Base-by-base conservation (phyloP, 257 asterid genomes). In the Nicotiana paniculata region DNA sequence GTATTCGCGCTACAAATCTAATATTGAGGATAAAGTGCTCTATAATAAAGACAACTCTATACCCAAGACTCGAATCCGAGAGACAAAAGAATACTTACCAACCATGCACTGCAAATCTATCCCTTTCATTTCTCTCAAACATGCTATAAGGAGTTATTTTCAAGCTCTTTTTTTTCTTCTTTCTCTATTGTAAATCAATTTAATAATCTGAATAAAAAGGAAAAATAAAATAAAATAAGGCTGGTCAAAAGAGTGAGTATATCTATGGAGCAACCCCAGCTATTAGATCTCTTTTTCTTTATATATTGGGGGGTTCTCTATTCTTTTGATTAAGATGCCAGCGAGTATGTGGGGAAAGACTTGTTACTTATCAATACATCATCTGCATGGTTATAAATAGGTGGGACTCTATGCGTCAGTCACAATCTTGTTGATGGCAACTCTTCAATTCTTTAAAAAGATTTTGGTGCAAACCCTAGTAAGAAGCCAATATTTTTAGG, bases 291-390 rank as follows among this genome's bases (percentile, higher is more conserved):
- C 58, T 53, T 65, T 24, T 28, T 68, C 55, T 68, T 18, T 18
- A 11, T 53, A 58, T 17, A 33, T 68, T 68, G 10, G 16, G 77
- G 63, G 33, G 80, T 26, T 51, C 28, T 51, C 28, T 75, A 75
- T 75, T 75, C 63, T 75, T 75, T 75, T 75, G 43, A 75, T 75
- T 75, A 39, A 75, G 1, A 51, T 51, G 80, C 39, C 79, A 74
- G 61, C 46, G 24, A 43, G 26, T 74, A 74, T 74, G 79, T 51
- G 63, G 79, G 62, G 63, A 75, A 75, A 0, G 26, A 51, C 4
- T 6, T 51, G 80, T 75, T 46, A 13, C 24, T 46, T 72, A 43
- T 43, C 51, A 43, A 43, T 9, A 9, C 7, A 46, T 24, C 37
- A 26, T 39, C 10, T 48, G 43, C 46, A 48, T 75, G 80, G 28